A percentile compares a stretch with the other conserved stretches of the same genome.
These are phyloP conservation scores for Aspergillus costaricaensis DNA, from an alignment of 2,329 filamentous ascomycete species.

Conservation along the genomic window DNA sequence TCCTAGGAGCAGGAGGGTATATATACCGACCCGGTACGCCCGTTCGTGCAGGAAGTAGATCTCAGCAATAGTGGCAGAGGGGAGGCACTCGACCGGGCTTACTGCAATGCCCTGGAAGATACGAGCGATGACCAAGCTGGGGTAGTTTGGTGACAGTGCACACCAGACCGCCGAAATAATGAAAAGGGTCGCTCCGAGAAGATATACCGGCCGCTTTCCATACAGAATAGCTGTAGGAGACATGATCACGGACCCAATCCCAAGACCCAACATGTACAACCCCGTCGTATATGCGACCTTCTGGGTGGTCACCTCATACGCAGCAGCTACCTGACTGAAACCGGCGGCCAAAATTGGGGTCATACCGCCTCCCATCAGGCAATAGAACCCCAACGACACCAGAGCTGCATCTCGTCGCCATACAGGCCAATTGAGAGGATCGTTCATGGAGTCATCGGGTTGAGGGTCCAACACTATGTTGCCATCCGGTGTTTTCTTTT, in stretches of 20 bases:
- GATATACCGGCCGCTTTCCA: slow-evolving; percentile 88
- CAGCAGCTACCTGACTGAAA: slow-evolving; percentile 75
- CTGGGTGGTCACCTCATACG: slow-evolving; percentile 67
- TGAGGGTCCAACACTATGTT: slow-evolving; percentile 87
- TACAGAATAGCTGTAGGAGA: slow-evolving; percentile 89
- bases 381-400: slow-evolving; percentile 84
- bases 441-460: slow-evolving; percentile 85
- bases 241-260: slow-evolving; percentile 78
- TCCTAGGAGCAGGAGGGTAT: slow-evolving; percentile 82
- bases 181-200: slow-evolving; percentile 75
- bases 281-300: slow-evolving; percentile 84
- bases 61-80: slow-evolving; percentile 90
- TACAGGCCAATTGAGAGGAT: slow-evolving; percentile 87
- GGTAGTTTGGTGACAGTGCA: slow-evolving; percentile 76
- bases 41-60: slow-evolving; percentile 96
- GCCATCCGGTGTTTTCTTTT: slow-evolving; percentile 79
- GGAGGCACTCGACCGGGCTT: slow-evolving; percentile 87
- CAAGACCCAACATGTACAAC: slow-evolving; percentile 91
- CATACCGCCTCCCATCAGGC: slow-evolving; percentile 89
- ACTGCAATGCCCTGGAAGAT: slow-evolving; percentile 87
- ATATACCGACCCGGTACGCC: slow-evolving; percentile 89
- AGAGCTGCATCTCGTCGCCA: slow-evolving; percentile 80
- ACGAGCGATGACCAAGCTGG: slow-evolving; percentile 75
- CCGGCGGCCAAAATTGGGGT: slow-evolving; percentile 88
- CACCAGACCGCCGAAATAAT: slow-evolving; percentile 79